A percentile compares a stretch with the other conserved stretches of the same genome.
Evolutionary conservation across 2,329 filamentous ascomycete species (phyloP).

Genomic region (Hysterium pulicare): DNA sequence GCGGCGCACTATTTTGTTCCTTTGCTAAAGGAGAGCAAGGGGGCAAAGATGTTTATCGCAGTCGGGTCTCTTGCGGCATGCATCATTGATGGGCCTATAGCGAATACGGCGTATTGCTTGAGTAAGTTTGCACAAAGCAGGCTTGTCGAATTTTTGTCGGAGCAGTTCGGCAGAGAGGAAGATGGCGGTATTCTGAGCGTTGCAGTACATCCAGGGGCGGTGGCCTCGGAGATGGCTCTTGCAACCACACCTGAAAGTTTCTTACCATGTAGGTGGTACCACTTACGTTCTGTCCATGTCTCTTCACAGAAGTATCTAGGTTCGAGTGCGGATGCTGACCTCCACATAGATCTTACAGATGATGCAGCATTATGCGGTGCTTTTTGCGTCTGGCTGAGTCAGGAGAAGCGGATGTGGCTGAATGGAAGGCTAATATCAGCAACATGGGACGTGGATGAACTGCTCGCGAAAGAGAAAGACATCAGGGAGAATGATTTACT

Average conservation of each 20-base stretch:
- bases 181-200: conserved; percentile 21
- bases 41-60: conserved; percentile 22
- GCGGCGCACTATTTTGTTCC: conserved; percentile 36
- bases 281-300: neutral
- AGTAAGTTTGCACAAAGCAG: conserved; percentile 28
- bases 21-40: conserved; percentile 16
- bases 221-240: conserved; percentile 27
- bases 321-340: neutral
- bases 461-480: conserved; percentile 16
- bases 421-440: conserved; percentile 26
- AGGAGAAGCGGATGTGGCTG: conserved; percentile 29
- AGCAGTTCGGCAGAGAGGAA: conserved; percentile 21
- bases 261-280: conserved; percentile 17
- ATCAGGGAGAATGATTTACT: conserved; percentile 25
- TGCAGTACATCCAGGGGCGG: conserved; percentile 30
- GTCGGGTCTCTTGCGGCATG: conserved; percentile 30
- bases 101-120: conserved; percentile 34
- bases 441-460: conserved; percentile 29
- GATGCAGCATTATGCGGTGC: conserved; percentile 27
- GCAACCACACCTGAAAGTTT: conserved; percentile 26
- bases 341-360: conserved; percentile 22
- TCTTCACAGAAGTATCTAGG: too few species aligned
- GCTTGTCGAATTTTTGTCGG: conserved; percentile 22
- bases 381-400: conserved; percentile 31
- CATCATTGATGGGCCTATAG: conserved; percentile 38